Percentiles rank a stretch among this genome's conserved stretches.
phyloP scores from a whole-genome alignment of 768 basidiomycete species.

The Calvatia gigantea region DNA sequence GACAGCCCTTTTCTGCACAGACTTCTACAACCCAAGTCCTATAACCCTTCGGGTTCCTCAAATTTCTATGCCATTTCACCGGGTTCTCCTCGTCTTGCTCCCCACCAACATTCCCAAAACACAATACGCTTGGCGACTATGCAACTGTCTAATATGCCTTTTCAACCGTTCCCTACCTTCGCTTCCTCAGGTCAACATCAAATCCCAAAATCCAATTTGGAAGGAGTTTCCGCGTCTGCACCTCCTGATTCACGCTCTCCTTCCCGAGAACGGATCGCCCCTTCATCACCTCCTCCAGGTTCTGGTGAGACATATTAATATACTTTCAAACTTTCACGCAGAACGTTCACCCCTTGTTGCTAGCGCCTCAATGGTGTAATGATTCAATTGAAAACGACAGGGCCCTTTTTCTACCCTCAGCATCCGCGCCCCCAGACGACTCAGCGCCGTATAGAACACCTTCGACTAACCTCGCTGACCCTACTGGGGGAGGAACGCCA shows the following conservation, averaged over 20 bases:
- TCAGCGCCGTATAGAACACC: background rate
- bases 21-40: constrained; percentile 54
- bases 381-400: background rate
- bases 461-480: background rate
- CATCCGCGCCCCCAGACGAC: background rate
- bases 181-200: background rate
- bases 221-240: constrained; percentile 3
- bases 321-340: background rate
- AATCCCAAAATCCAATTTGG: background rate
- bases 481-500: background rate
- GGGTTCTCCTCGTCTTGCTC: constrained; percentile 1
- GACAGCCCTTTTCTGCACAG: constrained; percentile 27
- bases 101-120: constrained; percentile 50
- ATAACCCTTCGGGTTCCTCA: constrained; percentile 30
- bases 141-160: constrained; percentile 54
- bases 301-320: background rate
- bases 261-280: constrained; percentile 1
- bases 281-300: background rate
- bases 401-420: background rate
- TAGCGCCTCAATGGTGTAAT: background rate
- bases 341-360: background rate
- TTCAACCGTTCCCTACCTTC: constrained; percentile 22
- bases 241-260: constrained; percentile 7
- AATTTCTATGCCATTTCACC: constrained; percentile 12
- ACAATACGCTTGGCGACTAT: constrained; percentile 67